A percentile compares a stretch with the other conserved stretches of the same genome.
These are phyloP conservation scores for Thermochaetoides thermophila DNA, from an alignment of 495 filamentous ascomycete species.

Conservation along the genomic window DNA sequence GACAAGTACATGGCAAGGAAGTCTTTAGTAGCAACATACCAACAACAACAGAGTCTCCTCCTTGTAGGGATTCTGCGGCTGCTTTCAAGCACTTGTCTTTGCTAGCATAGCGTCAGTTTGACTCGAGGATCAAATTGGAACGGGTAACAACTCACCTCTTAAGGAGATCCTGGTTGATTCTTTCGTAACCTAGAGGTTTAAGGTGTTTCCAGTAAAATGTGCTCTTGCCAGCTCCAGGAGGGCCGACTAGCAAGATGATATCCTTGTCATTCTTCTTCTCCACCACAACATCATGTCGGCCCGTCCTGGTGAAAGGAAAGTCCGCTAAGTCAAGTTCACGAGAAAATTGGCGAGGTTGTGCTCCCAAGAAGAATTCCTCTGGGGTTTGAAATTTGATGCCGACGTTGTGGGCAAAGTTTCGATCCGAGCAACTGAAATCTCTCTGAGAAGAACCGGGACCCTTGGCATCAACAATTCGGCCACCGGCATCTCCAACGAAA, in stretches of 20 bases:
- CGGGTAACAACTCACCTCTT: slow-evolving; percentile 46
- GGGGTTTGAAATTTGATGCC: slow-evolving; percentile 71
- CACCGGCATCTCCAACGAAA: slow-evolving; percentile 83
- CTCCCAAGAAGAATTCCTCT: slow-evolving; percentile 75
- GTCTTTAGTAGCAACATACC: slow-evolving; percentile 23
- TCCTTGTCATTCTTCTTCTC: slow-evolving; percentile 52
- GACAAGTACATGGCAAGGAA: background rate
- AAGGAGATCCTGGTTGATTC: slow-evolving; percentile 82
- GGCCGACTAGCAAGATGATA: slow-evolving; percentile 73
- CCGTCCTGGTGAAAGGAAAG: slow-evolving; percentile 17
- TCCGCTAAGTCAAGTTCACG: slow-evolving; percentile 48
- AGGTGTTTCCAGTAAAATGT: slow-evolving; percentile 75
- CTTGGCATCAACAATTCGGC: slow-evolving; percentile 22
- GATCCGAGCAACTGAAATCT: slow-evolving; percentile 63
- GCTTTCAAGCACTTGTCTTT: slow-evolving; percentile 70
- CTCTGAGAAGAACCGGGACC: slow-evolving; percentile 18
- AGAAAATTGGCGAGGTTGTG: slow-evolving; percentile 43
- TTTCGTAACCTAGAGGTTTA: slow-evolving; percentile 64
- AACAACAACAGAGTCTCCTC: slow-evolving; percentile 54
- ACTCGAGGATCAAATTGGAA: background rate
- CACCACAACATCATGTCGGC: slow-evolving; percentile 25
- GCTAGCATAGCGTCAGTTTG: slow-evolving; percentile 4
- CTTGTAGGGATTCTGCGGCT: slow-evolving; percentile 46
- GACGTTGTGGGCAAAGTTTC: slow-evolving; percentile 71
- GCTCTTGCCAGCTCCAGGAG: slow-evolving; percentile 79